Base-by-base conservation (phyloP, 352 stramenopile species). In the Globisporangium lucens region DNA sequence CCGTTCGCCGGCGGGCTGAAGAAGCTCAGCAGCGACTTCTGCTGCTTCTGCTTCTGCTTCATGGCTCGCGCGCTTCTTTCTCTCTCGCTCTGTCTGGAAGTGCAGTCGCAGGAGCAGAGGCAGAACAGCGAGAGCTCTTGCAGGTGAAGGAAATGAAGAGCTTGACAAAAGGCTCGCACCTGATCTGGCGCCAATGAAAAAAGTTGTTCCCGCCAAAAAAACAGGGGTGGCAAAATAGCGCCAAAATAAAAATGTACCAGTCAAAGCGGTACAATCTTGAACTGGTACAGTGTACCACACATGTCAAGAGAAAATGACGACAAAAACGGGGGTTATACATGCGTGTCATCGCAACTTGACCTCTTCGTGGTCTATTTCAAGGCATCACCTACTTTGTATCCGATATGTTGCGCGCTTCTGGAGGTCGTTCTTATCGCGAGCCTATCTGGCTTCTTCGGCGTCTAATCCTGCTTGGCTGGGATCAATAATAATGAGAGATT, bases 1-100 rank as follows among this genome's bases (percentile, higher is more conserved):
- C 56, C 70, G 41, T 70, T 68, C 55, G 78, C 60, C 35, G 83
- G 83, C 65, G 87, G 83, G 52, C 85, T 93, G 74, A 95, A 95
- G 85, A 95, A 95, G 75, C 73, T 91, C 67, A 95, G 77, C 65
- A 95, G 69, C 56, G 85, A 89, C 72, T 89, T 90, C 77, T 95
- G 86, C 67, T 87, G 78, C 76, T 83, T 86, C 0, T 63, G 57
- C 59, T 78, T 89, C 52, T 24, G 24, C 24, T 24, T 24, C 24
- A 59, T 70, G 41, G 22, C 10, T 36, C n/a, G 56, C 29, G 12
- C n/a, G 51, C 22, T 29, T 57, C 51, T 29, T 13, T 17, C 38
- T 47, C 12, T 4, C 12, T 47, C 8, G 38, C 38, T 47, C 38
- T 17, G 12, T 47, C 12, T 47, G 38, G 38, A 47, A 47, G 13